Evolutionary conservation across 208 protist species (phyloP).

Genomic region (Plasmodiophora brassicae): DNA sequence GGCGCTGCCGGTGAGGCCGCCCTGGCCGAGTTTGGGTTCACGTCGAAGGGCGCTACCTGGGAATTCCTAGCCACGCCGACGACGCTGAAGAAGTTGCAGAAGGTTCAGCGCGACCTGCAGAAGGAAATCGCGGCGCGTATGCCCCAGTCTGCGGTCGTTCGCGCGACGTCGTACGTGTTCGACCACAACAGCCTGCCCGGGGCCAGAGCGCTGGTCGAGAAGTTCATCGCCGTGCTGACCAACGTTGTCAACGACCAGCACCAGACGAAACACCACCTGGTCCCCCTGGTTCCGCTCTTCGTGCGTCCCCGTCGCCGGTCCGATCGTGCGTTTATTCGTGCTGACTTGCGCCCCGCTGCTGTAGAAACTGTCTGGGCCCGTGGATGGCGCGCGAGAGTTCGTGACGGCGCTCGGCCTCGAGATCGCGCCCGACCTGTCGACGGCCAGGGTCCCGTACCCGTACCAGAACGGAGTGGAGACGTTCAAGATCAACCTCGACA

Average conservation of each 20-base stretch:
- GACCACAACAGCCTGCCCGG: not conserved
- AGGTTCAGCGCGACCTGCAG: not conserved
- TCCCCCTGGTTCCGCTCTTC: not conserved
- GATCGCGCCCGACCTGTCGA: not conserved
- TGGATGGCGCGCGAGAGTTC: not conserved
- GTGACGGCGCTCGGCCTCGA: not conserved
- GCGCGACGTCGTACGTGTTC: not conserved
- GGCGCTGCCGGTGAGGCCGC: not conserved
- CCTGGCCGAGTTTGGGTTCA: not conserved
- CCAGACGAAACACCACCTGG: not conserved
- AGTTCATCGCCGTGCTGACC: not conserved
- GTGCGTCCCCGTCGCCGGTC: not conserved
- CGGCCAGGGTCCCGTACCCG: not conserved
- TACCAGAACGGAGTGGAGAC: not conserved
- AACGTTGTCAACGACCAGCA: not conserved
- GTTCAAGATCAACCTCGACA: not conserved
- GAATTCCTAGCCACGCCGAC: not conserved
- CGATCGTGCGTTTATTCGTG: not conserved
- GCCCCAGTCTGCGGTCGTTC: not conserved
- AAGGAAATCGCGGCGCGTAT: not conserved
- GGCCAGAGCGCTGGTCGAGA: not conserved
- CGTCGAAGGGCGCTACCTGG: not conserved
- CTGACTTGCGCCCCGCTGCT: too few relatives aligned
- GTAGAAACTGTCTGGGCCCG: not conserved
- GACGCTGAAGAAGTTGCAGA: not conserved